Percentiles rank a stretch among this genome's conserved stretches.
Evolutionary conservation across 495 filamentous ascomycete species (phyloP).

Genomic region (Aspergillus kassunensis): DNA sequence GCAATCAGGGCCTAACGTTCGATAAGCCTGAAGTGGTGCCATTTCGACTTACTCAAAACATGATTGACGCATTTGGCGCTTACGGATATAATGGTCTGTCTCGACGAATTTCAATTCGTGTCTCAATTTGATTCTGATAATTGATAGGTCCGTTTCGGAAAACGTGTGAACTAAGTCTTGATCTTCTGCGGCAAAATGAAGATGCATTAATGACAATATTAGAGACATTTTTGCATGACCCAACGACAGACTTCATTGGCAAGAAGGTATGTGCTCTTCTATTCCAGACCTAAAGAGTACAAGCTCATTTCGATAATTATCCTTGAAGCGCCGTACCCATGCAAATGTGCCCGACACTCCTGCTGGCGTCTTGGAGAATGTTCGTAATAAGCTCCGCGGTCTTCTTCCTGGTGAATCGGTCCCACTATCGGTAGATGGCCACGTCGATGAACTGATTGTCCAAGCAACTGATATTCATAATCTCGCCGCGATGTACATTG

Average conservation of each 20-base stretch:
- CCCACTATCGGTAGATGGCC: conserved; percentile 88
- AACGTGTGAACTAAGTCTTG: conserved; percentile 81
- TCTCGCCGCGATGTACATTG: conserved; percentile 91
- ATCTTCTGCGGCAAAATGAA: conserved; percentile 81
- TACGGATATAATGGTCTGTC: conserved; percentile 71
- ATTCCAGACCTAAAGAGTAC: not conserved
- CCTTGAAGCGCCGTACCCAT: conserved; percentile 51
- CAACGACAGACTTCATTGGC: conserved; percentile 86
- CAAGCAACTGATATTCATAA: conserved; percentile 74
- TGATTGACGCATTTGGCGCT: conserved; percentile 93
- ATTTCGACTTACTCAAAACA: conserved; percentile 98
- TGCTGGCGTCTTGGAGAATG: conserved; percentile 83
- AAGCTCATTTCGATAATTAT: conserved; percentile 5
- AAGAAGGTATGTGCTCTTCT: conserved; percentile 51
- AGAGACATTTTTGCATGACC: conserved; percentile 95
- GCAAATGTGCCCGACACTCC: conserved; percentile 75
- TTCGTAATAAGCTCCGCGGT: conserved; percentile 80
- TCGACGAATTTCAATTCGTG: not conserved
- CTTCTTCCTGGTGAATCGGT: conserved; percentile 81
- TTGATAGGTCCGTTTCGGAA: conserved; percentile 74
- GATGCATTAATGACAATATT: conserved; percentile 96
- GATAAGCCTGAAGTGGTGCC: conserved; percentile 92
- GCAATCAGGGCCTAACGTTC: conserved; percentile 70
- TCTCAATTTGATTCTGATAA: conserved; percentile 1
- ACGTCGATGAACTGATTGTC: conserved; percentile 87